Percentiles rank a stretch among this genome's conserved stretches.
Conservation (phyloP, 345 rosid species). For the Laguncularia racemosa region DNA sequence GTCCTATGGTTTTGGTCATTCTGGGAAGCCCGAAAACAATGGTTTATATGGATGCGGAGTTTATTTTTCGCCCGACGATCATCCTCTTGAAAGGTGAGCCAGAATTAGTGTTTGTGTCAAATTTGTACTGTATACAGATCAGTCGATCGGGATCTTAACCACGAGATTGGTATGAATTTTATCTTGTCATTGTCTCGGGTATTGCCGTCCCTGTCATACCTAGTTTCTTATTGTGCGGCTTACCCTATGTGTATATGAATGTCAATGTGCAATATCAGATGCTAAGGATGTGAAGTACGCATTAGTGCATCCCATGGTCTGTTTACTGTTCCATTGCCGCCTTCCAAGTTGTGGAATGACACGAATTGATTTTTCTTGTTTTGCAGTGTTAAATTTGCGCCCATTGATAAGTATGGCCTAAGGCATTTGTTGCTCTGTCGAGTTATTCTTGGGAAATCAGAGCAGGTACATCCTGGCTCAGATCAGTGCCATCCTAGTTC, state of each 20-base stretch:
- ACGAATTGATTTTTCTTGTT: not conserved
- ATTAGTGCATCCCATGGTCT: not conserved
- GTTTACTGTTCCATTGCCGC: not conserved
- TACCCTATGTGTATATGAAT: not conserved
- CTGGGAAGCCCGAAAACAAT: constrained; percentile 17
- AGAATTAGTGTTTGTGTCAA: not conserved
- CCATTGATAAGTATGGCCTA: constrained; percentile 41
- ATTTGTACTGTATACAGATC: too few species aligned
- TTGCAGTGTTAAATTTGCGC: constrained; percentile 39
- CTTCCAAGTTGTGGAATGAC: not conserved
- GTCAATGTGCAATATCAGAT: not conserved
- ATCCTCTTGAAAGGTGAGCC: constrained; percentile 54
- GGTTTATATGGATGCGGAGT: constrained; percentile 54
- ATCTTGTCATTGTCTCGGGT: too few species aligned
- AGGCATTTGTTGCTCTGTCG: constrained; percentile 68
- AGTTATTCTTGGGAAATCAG: constrained; percentile 58
- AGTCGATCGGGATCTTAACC: too few species aligned
- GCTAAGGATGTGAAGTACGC: not conserved
- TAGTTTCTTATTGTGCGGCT: not conserved
- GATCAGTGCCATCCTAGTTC: constrained; percentile 38
- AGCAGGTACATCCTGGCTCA: constrained; percentile 49
- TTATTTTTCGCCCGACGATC: constrained; percentile 51
- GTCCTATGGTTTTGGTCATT: constrained; percentile 53
- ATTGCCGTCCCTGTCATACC: too few species aligned
- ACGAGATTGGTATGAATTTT: too few species aligned